phyloP scores from a whole-genome alignment of 768 basidiomycete species.

The Russula olivacea region DNA sequence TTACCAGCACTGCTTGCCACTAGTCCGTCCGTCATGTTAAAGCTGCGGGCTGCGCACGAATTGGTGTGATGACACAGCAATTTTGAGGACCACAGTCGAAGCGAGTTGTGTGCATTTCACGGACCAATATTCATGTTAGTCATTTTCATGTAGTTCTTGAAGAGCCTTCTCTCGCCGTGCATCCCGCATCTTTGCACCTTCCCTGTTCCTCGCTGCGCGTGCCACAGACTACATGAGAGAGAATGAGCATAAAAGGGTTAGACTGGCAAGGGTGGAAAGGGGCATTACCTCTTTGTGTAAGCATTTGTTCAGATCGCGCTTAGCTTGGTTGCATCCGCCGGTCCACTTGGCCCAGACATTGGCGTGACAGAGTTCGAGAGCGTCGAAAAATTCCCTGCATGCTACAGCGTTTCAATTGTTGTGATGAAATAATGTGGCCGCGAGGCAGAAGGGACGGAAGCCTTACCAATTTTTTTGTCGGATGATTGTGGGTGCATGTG shows the following conservation, averaged over 20 bases:
- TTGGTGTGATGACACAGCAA: no score
- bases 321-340: conserved; percentile 64
- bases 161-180: conserved; percentile 51
- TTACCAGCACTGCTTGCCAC: no score
- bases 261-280: neutral
- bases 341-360: conserved; percentile 58
- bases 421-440: neutral
- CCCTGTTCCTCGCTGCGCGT: conserved; percentile 55
- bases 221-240: conserved; percentile 43
- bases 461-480: conserved; percentile 40
- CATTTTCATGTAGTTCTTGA: conserved; percentile 52
- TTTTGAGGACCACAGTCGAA: no score
- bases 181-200: conserved; percentile 50
- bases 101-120: no score
- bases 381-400: conserved; percentile 73
- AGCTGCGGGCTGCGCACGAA: no score
- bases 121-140: conserved; percentile 26
- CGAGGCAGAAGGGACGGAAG: conserved; percentile 19
- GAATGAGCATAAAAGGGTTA: conserved; percentile 8
- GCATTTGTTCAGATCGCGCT: conserved; percentile 64
- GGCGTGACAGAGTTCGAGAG: conserved; percentile 64
- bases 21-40: no score
- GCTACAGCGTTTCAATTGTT: conserved; percentile 36
- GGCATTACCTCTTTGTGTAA: conserved; percentile 59
- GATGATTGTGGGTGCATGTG: conserved; percentile 68